A percentile compares a stretch with the other conserved stretches of the same genome.
Evolutionary conservation across 73 alveolate genomes (phyloP).

Genomic region (Paramecium octaurelia): DNA sequence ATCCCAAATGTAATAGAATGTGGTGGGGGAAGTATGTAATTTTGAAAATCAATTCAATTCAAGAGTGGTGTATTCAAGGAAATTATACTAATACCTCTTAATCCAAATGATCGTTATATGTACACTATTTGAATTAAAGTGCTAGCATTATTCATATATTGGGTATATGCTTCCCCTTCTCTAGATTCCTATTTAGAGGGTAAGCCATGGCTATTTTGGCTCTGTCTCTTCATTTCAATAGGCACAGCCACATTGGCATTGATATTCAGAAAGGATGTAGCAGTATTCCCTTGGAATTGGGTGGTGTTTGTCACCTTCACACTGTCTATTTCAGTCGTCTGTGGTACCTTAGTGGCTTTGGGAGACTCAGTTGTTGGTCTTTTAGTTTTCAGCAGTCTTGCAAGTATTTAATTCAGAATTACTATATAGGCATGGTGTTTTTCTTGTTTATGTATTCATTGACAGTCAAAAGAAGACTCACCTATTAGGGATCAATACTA

Average conservation of each 20-base stretch:
- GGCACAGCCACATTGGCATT: background rate
- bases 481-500: constrained; percentile 45
- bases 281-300: constrained; percentile 23
- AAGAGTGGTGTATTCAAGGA: background rate
- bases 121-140: background rate
- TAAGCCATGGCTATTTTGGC: constrained; percentile 7
- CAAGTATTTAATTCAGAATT: background rate
- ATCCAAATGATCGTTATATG: constrained; percentile 18
- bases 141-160: background rate
- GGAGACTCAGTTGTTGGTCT: constrained; percentile 28
- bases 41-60: constrained; percentile 19
- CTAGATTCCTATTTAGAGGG: background rate
- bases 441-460: constrained; percentile 39
- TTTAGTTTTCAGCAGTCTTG: constrained; percentile 22
- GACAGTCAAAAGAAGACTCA: constrained; percentile 35
- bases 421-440: constrained; percentile 1
- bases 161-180: background rate
- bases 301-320: background rate
- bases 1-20: background rate
- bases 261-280: background rate
- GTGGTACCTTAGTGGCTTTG: constrained; percentile 21
- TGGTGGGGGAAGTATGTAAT: constrained; percentile 1
- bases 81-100: background rate
- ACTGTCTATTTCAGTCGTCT: background rate
- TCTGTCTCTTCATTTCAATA: background rate